A percentile compares a stretch with the other conserved stretches of the same genome.
Conservation (phyloP, 495 filamentous ascomycete species). For the Penicillium turbatum region DNA sequence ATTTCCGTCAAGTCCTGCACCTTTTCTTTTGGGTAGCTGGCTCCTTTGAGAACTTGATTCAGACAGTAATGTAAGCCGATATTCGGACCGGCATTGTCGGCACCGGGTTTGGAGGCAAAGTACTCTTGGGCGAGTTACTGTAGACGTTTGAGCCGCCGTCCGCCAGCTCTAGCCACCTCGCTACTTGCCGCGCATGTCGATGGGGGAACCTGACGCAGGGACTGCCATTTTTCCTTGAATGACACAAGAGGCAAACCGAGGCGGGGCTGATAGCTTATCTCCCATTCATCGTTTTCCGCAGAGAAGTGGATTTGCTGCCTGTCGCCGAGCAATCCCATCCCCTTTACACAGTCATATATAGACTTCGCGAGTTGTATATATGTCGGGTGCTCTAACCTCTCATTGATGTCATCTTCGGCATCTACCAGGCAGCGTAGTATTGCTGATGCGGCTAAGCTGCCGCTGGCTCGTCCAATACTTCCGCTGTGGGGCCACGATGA, state of each 20-base stretch:
- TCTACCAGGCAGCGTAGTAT: too few relatives aligned
- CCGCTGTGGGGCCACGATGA: constrained; percentile 3
- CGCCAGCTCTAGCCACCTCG: background rate
- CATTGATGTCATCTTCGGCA: too few relatives aligned
- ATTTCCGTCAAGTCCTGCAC: background rate
- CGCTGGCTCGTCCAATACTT: background rate
- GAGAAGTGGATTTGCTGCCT: too few relatives aligned
- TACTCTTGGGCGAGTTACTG: background rate
- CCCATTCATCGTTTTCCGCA: background rate
- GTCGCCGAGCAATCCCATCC: background rate
- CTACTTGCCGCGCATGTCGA: background rate
- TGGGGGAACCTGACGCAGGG: background rate
- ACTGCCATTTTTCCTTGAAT: constrained; percentile 4
- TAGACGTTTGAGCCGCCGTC: background rate
- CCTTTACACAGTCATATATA: background rate
- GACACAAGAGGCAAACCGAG: constrained; percentile 6
- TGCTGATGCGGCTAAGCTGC: background rate
- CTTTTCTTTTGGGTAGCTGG: background rate
- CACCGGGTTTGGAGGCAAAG: background rate
- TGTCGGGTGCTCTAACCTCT: too few relatives aligned
- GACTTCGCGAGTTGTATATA: too few relatives aligned
- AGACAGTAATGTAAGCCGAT: background rate
- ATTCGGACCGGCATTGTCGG: background rate
- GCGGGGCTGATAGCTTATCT: constrained; percentile 6
- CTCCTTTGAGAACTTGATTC: background rate